Conservation (phyloP, 164 flowering plant species). For the Hamamelis virginiana region DNA sequence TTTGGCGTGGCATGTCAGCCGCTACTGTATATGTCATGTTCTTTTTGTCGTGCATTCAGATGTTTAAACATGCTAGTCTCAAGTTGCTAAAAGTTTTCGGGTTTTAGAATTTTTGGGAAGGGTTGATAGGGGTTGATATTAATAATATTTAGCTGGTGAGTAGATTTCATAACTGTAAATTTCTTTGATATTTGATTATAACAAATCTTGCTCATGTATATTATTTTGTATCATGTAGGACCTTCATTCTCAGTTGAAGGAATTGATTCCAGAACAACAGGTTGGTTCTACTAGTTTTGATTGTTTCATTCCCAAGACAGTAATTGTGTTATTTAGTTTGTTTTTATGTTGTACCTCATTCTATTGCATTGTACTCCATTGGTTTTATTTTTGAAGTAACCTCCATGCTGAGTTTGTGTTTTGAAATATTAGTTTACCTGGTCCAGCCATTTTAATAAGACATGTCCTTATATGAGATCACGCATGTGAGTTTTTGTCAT, state of each 20-base stretch:
- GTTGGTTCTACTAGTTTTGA: slow-evolving; percentile 28
- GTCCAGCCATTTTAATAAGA: not conserved
- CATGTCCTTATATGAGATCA: not conserved
- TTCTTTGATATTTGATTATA: not conserved
- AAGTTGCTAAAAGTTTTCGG: not conserved
- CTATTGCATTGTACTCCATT: not conserved
- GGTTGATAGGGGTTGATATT: not conserved
- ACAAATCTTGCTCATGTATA: not conserved
- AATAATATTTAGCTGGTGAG: not conserved
- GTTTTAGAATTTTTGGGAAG: not conserved
- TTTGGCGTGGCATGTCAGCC: no score
- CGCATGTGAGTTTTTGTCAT: not conserved
- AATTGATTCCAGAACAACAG: slow-evolving; percentile 61
- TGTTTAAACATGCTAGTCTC: no score
- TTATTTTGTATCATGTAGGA: slow-evolving; percentile 1
- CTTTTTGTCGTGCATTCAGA: no score
- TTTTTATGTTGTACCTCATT: not conserved
- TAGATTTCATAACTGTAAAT: not conserved
- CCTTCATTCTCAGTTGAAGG: slow-evolving; percentile 14
- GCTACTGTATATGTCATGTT: no score
- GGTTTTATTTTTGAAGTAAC: not conserved
- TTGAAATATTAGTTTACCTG: not conserved
- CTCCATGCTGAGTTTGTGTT: not conserved
- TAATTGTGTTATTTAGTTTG: not conserved
- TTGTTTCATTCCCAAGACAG: not conserved